Evolutionary conservation across 2,329 filamentous ascomycete genomes (phyloP), one percentile per base, ranked within the genome.

Genomic region (Phyllosticta paracitricarpa): DNA sequence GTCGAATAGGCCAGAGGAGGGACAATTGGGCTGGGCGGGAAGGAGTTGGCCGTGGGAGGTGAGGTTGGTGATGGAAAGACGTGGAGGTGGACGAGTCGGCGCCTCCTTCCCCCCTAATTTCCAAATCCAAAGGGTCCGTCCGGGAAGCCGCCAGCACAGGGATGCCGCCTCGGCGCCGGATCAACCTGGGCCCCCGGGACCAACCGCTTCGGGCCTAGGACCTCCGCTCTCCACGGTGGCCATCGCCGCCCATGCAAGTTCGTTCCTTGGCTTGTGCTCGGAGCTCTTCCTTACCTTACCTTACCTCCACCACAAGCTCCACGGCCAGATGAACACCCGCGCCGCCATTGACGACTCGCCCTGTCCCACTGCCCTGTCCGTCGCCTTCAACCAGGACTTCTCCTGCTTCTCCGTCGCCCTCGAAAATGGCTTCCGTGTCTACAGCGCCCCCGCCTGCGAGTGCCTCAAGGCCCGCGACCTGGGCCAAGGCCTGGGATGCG

Each of bases 401-500:
- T 92, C 85, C 67, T 92, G 88, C 70, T 97, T 97, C 74, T 84
- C 91, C 26, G 89, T 95, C 30, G 94, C 91, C 8, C 80, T 96
- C 8, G 89, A 96, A 70, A 86, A 86, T 10, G 93, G 93, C 28
- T 92, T 95, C 73, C 89, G 88, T 72, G 69, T 75, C 53, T 73
- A 72, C 64, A 69, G 64, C 9, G 65, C 72, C 3, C 66, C 64
- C 51, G 63, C 67, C 59, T 72, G 69, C 64, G 69, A 73, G 6
- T 63, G 69, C 57, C 68, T 68, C 19, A 62, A 69, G n/a, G 66
- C 68, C 12, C 67, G 71, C 67, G 70, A 73, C 61, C 65, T 75
- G 48, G 72, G 71, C 71, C 89, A 88, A 19, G 91, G 91, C 55
- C 85, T 96, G 65, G 89, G 88, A 51, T 80, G 90, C 51, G 89